These are phyloP conservation scores for Ampelocalamus luodianensis DNA, from an alignment of 176 grass and related monocot species.

Conservation along the genomic window DNA sequence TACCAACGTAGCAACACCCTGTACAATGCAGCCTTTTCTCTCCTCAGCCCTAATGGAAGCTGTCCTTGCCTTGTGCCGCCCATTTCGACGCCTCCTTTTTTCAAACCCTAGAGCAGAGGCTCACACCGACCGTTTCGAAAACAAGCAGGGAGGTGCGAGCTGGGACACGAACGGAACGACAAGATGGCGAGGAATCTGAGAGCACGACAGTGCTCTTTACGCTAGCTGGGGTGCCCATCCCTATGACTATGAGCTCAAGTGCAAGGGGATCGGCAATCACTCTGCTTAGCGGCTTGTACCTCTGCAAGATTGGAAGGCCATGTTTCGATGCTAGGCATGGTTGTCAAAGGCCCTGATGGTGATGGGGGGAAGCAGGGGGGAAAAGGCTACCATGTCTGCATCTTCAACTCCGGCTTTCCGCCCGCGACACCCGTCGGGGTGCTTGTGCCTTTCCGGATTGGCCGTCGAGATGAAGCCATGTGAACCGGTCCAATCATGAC, in stretches of 20 bases:
- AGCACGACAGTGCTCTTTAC: not conserved
- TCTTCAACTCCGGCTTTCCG: conserved; percentile 36
- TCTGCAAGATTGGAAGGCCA: not conserved
- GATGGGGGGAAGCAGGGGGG: conserved; percentile 9
- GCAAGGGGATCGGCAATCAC: not conserved
- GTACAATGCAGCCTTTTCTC: conserved; percentile 36
- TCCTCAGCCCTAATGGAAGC: conserved; percentile 12
- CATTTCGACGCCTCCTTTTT: not conserved
- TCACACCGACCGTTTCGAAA: not conserved
- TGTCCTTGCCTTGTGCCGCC: conserved; percentile 14
- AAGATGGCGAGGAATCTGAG: not conserved
- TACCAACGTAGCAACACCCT: conserved; percentile 37
- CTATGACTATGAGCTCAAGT: not conserved
- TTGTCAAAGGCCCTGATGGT: conserved; percentile 34
- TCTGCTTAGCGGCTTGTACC: not conserved
- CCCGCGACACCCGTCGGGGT: not conserved
- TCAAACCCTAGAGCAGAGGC: not conserved
- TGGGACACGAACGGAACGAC: not conserved
- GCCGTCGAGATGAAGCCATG: conserved; percentile 22
- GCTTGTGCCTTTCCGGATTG: conserved; percentile 2
- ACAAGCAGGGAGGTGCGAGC: not conserved
- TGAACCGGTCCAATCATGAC: conserved; percentile 42
- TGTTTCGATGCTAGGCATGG: conserved; percentile 23
- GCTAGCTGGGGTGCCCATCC: not conserved
- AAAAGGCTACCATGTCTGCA: conserved; percentile 30